These are phyloP conservation scores for Solanum megistacrolobum DNA, from an alignment of 257 asterid species.

Conservation along the genomic window DNA sequence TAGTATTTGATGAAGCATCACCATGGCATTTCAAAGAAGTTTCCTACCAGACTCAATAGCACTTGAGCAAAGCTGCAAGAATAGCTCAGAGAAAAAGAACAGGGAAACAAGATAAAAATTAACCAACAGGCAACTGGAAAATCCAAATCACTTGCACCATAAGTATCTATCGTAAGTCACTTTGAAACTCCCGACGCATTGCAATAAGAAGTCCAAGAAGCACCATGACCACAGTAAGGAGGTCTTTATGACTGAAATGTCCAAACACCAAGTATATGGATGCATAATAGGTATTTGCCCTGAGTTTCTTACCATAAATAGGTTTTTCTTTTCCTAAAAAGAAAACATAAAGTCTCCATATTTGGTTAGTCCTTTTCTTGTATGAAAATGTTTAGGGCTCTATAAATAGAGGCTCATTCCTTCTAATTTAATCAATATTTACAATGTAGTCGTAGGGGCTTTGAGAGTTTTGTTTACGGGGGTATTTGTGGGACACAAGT, in stretches of 20 bases:
- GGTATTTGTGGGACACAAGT: no score
- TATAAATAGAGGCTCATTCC: no score
- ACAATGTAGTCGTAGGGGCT: no score
- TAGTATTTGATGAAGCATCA: neutral
- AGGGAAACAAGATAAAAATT: neutral
- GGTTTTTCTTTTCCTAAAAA: no score
- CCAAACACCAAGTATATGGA: neutral
- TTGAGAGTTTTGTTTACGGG: no score
- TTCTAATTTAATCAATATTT: no score
- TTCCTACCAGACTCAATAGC: neutral
- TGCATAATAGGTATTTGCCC: neutral
- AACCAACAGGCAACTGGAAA: neutral
- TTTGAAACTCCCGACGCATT: neutral
- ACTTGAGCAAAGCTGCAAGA: neutral
- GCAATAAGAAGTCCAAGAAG: neutral
- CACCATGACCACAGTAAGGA: neutral
- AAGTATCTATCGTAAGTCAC: neutral
- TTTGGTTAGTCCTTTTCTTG: no score
- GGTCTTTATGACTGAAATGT: neutral
- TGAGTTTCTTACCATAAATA: no score
- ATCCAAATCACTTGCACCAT: neutral
- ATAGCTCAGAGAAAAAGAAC: neutral
- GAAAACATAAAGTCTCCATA: no score
- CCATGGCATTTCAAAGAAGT: neutral
- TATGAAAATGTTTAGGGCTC: no score